phyloP scores from a whole-genome alignment of 768 basidiomycete species.

The Russula brevipes region DNA sequence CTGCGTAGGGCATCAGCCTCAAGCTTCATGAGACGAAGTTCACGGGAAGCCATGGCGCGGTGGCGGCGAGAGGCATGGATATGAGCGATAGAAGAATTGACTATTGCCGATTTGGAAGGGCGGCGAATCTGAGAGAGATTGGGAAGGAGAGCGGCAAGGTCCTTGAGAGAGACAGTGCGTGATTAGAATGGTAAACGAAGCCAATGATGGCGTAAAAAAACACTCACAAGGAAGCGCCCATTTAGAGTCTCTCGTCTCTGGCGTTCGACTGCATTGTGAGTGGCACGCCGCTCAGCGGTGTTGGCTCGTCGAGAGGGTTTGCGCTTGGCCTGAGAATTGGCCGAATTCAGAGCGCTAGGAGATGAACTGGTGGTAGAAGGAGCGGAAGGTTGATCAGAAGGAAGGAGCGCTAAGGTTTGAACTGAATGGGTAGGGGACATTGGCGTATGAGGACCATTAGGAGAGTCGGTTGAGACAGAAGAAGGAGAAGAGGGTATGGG shows the following conservation, averaged over 20 bases:
- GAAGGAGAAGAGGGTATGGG: constrained; percentile 38
- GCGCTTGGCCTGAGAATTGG: constrained; percentile 51
- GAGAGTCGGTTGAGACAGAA: constrained; percentile 39
- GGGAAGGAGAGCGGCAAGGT: constrained; percentile 86
- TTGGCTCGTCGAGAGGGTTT: constrained; percentile 88
- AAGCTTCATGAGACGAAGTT: constrained; percentile 70
- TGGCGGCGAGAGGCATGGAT: constrained; percentile 79
- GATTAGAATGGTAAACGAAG: constrained; percentile 2
- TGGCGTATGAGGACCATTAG: constrained; percentile 47
- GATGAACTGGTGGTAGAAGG: constrained; percentile 22
- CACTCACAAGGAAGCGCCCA: constrained; percentile 75
- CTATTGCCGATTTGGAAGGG: constrained; percentile 94
- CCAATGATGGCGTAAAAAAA: constrained; percentile 12
- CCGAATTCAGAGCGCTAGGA: constrained; percentile 23
- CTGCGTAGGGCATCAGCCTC: constrained; percentile 84
- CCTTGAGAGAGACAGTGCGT: constrained; percentile 40
- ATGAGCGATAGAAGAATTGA: constrained; percentile 91
- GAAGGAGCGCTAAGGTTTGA: constrained; percentile 35
- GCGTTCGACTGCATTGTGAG: constrained; percentile 96
- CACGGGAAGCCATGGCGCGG: constrained; percentile 72
- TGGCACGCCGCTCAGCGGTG: constrained; percentile 92
- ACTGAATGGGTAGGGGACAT: constrained; percentile 38
- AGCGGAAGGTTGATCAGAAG: constrained; percentile 29
- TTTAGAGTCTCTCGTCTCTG: constrained; percentile 91
- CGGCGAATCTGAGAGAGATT: constrained; percentile 87